Conservation (phyloP, 805 yeast genomes). For the Yarrowia sp. region DNA sequence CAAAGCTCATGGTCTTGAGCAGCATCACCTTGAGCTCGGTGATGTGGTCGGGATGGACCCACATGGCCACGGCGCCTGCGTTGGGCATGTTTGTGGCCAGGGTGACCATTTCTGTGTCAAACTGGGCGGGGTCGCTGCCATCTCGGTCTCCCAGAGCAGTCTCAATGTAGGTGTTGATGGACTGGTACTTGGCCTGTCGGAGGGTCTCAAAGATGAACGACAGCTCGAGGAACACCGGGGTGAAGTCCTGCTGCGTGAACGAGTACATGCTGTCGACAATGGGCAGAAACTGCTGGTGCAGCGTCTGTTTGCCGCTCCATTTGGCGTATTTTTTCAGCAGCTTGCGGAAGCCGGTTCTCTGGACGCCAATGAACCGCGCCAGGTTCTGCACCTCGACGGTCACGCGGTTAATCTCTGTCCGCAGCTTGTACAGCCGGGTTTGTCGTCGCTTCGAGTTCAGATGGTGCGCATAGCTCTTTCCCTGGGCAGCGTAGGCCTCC, state of each 20-base stretch:
- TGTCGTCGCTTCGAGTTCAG: constrained; percentile 43
- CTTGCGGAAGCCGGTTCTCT: constrained; percentile 74
- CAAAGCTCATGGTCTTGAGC: constrained; percentile 44
- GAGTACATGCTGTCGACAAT: constrained; percentile 58
- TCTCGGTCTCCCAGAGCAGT: constrained; percentile 3
- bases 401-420: constrained; percentile 54
- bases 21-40: constrained; percentile 59
- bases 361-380: constrained; percentile 73
- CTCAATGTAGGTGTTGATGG: constrained; percentile 37
- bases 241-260: constrained; percentile 66
- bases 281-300: constrained; percentile 46
- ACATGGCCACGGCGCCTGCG: constrained; percentile 54
- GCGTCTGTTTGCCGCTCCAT: constrained; percentile 50
- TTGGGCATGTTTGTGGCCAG: constrained; percentile 44
- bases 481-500: constrained; percentile 5
- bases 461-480: constrained; percentile 17
- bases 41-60: constrained; percentile 69
- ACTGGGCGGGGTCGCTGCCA: constrained; percentile 40
- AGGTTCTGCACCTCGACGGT: constrained; percentile 66
- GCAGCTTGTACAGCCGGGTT: constrained; percentile 45
- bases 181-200: constrained; percentile 46
- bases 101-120: constrained; percentile 50
- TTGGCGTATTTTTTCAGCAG: constrained; percentile 71
- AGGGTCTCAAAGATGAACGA: constrained; percentile 62
- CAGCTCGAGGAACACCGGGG: constrained; percentile 66